These are phyloP conservation scores for Jamesozyma rosinii DNA, from an alignment of 805 yeast species.

Conservation along the genomic window DNA sequence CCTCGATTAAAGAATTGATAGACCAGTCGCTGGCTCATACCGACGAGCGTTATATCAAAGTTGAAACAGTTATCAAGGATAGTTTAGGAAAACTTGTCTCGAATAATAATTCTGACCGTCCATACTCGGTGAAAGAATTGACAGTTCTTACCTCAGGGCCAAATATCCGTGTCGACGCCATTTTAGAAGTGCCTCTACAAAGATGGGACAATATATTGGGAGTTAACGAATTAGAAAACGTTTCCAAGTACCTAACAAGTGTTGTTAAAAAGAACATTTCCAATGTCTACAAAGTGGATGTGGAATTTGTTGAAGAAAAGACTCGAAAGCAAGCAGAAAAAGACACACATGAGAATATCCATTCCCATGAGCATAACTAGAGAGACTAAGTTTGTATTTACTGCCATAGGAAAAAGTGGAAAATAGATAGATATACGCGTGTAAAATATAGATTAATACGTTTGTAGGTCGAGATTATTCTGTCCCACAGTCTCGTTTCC, in stretches of 20 bases:
- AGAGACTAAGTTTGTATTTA: too few species aligned
- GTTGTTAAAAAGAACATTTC: constrained; percentile 34
- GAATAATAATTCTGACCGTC: constrained; percentile 34
- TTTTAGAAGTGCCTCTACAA: constrained; percentile 35
- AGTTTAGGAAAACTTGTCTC: constrained; percentile 30
- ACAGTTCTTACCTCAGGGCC: constrained; percentile 52
- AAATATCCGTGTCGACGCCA: constrained; percentile 34
- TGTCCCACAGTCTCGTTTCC: too few species aligned
- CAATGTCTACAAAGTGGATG: constrained; percentile 36
- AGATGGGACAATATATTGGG: constrained; percentile 38
- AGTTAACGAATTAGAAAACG: constrained; percentile 36
- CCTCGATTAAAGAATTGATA: constrained; percentile 64
- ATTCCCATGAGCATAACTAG: not conserved
- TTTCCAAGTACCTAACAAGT: constrained; percentile 31
- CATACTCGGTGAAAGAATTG: constrained; percentile 35
- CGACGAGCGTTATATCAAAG: constrained; percentile 40
- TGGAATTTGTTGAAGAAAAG: constrained; percentile 34
- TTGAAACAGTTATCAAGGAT: constrained; percentile 35
- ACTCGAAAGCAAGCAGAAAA: not conserved
- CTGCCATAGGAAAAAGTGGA: too few species aligned
- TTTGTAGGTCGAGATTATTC: too few species aligned
- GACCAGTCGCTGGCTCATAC: constrained; percentile 55
- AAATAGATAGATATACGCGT: too few species aligned
- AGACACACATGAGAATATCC: constrained; percentile 1
- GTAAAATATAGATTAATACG: too few species aligned